Conservation (phyloP, 2,329 filamentous ascomycete species). For the Arthroderma uncinatum region DNA sequence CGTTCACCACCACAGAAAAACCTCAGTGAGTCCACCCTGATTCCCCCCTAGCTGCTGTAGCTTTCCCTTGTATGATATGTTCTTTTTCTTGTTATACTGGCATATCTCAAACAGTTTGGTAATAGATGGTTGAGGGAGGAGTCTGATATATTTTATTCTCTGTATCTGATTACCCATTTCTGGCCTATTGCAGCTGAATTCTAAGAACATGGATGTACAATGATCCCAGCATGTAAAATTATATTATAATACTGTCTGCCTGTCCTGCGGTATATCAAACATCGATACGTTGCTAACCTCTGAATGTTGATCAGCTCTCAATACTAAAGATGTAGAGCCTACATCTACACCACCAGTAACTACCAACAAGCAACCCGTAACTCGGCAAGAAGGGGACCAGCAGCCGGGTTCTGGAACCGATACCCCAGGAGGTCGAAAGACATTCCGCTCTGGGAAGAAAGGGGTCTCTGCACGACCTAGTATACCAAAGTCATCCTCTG, state of each 20-base stretch:
- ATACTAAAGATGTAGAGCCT: neutral
- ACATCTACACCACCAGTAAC: neutral
- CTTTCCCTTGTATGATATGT: neutral
- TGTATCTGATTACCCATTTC: neutral
- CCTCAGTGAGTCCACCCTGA: neutral
- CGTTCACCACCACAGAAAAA: neutral
- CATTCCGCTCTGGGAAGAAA: constrained; percentile 7
- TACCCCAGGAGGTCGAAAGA: neutral
- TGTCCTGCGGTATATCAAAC: neutral
- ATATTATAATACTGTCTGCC: neutral
- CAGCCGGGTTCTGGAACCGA: neutral
- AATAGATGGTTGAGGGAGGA: neutral
- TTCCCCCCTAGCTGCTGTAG: neutral
- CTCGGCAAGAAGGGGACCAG: neutral
- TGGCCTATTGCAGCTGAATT: neutral
- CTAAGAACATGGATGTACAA: neutral
- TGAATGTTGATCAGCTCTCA: neutral
- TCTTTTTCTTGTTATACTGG: neutral
- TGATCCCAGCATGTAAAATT: neutral
- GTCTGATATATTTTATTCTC: neutral
- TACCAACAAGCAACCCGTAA: neutral
- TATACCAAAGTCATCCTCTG: constrained; percentile 12
- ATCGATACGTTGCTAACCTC: neutral
- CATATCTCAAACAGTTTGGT: neutral
- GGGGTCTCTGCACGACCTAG: constrained; percentile 17